Base-by-base conservation (phyloP, 768 basidiomycete species). In the Suillus americanus region DNA sequence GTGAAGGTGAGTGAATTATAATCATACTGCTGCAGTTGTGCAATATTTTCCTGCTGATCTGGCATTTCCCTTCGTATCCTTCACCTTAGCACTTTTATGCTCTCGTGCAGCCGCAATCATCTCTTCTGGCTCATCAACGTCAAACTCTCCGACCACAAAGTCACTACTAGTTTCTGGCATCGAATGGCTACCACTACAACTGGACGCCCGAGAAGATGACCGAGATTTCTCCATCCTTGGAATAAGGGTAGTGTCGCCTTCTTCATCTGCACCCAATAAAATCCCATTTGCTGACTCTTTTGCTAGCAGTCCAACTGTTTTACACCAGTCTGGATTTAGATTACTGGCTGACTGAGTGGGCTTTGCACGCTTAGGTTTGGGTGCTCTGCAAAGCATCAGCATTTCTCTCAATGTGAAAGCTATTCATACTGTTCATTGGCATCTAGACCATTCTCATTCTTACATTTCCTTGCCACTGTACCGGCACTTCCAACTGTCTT, bases 91-190 rank as follows among this genome's bases (percentile, higher is more conserved):
- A 12, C 33, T 28, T 23, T 60, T 60, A 14, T 38, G 25, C 23
- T 60, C 30, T 20, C 8, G 38, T 40, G 37, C 38, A 41, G 38
- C 38, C 0, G 59, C 28, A 1, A 41, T 2, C 2, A 4, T 25
- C 43, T 41, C 59, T 0, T 38, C 45, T 8, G 40, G 1, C 59
- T 60, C 40, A 3, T 60, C 59, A 20, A 40, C 4, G 25, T 60
- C 38, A 60, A 60, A 60, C 59, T 40, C 43, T 40, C 59, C 59
- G 14, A 38, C 59, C 3, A 60, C 59, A 9, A 43, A 38, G 14
- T 60, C 37, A 28, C 43, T 43, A 23, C 59, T 41, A 16, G 3
- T 25, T 1, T 38, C 59, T 40, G 16, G 25, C 1, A n/a, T 60
- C 2, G 12, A 48, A 48, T 3, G 46, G 4, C 23, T 48, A 48